Conservation (phyloP, 140 eudicot species). For the Senecio squalidus region DNA sequence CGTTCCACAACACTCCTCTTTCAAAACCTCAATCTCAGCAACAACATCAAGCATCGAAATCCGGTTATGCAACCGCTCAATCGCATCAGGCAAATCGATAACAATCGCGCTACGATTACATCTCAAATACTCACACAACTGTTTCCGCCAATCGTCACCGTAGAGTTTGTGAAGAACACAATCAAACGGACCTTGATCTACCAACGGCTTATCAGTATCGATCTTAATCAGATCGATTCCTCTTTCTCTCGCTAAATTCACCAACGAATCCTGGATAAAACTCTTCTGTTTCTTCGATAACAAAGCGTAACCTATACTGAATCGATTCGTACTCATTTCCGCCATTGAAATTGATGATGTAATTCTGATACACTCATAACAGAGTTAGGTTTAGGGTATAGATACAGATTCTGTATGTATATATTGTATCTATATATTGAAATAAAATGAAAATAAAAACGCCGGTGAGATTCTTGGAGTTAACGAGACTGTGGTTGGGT, state of each 20-base stretch:
- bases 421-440: no score
- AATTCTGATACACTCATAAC: conserved; percentile 24
- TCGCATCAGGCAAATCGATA: conserved; percentile 43
- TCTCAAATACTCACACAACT: conserved; percentile 25
- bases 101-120: conserved; percentile 35
- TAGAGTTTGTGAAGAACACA: conserved; percentile 51
- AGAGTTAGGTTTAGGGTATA: conserved; percentile 3
- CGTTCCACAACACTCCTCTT: conserved; percentile 2
- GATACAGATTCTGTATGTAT: no score
- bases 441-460: neutral
- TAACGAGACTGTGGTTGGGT: conserved; percentile 21
- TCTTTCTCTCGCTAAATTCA: conserved; percentile 23
- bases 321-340: conserved; percentile 24
- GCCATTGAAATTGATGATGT: conserved; percentile 29
- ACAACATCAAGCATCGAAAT: conserved; percentile 60
- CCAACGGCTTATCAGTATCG: conserved; percentile 40
- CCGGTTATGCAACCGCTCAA: conserved; percentile 49
- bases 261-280: conserved; percentile 25
- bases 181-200: conserved; percentile 69
- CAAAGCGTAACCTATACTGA: conserved; percentile 30
- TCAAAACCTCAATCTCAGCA: conserved; percentile 9
- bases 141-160: conserved; percentile 41
- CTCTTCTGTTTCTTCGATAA: conserved; percentile 29
- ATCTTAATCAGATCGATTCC: conserved; percentile 48
- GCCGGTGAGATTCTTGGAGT: conserved; percentile 30